phyloP scores from a whole-genome alignment of 2,329 filamentous ascomycete genomes.

The Exophiala sideris region DNA sequence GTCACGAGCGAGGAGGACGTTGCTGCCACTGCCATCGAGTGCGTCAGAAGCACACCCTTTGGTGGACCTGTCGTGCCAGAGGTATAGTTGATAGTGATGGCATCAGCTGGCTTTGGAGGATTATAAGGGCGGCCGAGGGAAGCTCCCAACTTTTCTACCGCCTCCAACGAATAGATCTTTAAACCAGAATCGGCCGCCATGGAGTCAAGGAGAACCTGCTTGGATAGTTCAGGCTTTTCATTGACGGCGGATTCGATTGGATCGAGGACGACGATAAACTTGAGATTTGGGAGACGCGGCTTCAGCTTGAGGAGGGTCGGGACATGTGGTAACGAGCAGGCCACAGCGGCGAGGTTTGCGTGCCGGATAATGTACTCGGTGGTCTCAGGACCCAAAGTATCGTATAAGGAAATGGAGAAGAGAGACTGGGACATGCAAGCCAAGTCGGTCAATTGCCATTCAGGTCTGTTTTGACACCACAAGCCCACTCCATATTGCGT shows the following conservation, averaged over 20 bases:
- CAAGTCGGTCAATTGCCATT: constrained; percentile 88
- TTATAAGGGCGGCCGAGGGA: constrained; percentile 67
- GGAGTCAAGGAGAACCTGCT: constrained; percentile 70
- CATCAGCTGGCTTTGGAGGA: constrained; percentile 69
- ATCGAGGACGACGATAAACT: constrained; percentile 85
- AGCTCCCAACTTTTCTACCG: constrained; percentile 78
- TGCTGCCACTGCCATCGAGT: constrained; percentile 69
- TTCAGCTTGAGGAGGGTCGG: constrained; percentile 76
- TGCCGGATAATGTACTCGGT: constrained; percentile 97
- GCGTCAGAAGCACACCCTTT: constrained; percentile 69
- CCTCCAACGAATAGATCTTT: constrained; percentile 70
- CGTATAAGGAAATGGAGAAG: constrained; percentile 90
- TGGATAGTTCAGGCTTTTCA: constrained; percentile 73
- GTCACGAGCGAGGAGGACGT: constrained; percentile 60
- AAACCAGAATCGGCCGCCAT: constrained; percentile 71
- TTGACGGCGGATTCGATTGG: constrained; percentile 66
- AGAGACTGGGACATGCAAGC: constrained; percentile 82
- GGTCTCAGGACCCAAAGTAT: constrained; percentile 85
- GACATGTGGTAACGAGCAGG: constrained; percentile 76
- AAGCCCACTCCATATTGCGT: constrained; percentile 72
- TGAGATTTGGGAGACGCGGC: constrained; percentile 72
- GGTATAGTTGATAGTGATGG: constrained; percentile 71
- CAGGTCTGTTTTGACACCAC: constrained; percentile 82
- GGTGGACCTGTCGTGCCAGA: constrained; percentile 63
- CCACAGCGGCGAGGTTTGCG: constrained; percentile 69